Base-by-base conservation (phyloP, 2,329 filamentous ascomycete species). In the Apiospora rasikravindrae region DNA sequence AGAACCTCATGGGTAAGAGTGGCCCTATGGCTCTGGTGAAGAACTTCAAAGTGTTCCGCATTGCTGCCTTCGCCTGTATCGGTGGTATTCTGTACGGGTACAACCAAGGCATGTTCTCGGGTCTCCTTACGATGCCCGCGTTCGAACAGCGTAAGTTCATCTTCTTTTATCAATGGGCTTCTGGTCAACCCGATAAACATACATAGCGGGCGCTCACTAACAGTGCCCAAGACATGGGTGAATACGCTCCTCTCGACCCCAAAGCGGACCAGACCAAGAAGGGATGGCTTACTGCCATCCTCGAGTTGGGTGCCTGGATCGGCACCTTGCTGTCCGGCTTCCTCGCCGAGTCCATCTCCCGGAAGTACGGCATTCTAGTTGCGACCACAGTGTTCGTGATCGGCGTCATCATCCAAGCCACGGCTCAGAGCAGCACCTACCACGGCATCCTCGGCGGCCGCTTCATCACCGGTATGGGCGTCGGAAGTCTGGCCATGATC, bases 231-330 rank as follows among this genome's bases (percentile, higher is more conserved):
- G 86, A 90, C 72, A 90, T 90, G 88, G 88, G 86, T 69, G 84
- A 85, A 45, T 89, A 89, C 74, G 84, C 85, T 73, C 84, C 83
- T 2, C 75, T 85, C 61, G 82, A 85, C 73, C 77, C 81, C 47
- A 82, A 78, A 22, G 83, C 83, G n/a, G 81, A 86, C 72, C 84
- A 86, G 77, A 86, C 86, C 6, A 86, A 87, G 74, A 90, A 90
- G 76, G 88, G 88, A 22, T 90, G 88, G 88, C 78, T 91, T 6
- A 90, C 88, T 0, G 86, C 92, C 2, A 94, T 94, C 74, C 88
- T 95, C 37, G 92, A 94, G 78, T 87, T 95, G 1, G 93, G 93
- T 70, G 93, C 92, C 61, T 95, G 92, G 92, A 78, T 94, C n/a
- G 93, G 93, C 49, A 89, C 91, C 0, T 81, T 95, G 3, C 85